Conservation (phyloP, 1,139 yeast species). For the Candida tunisiensis region DNA sequence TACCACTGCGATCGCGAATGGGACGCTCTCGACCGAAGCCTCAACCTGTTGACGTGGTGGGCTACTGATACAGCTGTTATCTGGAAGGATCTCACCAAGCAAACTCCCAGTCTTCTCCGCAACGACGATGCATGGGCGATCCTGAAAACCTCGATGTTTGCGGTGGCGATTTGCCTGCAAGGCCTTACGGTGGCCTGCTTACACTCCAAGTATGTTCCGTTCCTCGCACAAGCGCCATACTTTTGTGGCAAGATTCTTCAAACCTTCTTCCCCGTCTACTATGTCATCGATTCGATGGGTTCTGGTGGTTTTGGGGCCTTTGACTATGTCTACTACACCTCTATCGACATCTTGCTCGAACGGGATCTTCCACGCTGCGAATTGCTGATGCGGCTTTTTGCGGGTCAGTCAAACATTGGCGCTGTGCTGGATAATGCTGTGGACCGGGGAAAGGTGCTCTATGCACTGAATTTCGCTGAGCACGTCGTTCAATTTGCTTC, state of each 20-base stretch:
- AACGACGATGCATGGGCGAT: conserved; percentile 10
- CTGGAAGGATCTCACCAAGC: conserved; percentile 3
- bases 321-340: conserved; percentile 42
- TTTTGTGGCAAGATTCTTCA: conserved; percentile 26
- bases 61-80: conserved; percentile 3
- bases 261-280: conserved; percentile 35
- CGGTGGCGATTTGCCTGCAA: conserved; percentile 36
- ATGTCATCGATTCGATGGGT: conserved; percentile 42
- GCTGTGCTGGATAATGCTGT: conserved; percentile 21
- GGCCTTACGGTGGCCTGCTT: conserved; percentile 29
- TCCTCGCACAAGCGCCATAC: too few species aligned
- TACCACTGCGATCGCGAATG: conserved; percentile 4
- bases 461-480: conserved; percentile 29
- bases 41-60: conserved; percentile 2
- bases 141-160: conserved; percentile 31
- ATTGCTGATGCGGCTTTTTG: conserved; percentile 26
- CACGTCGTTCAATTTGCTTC: conserved; percentile 20
- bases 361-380: conserved; percentile 6
- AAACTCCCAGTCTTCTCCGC: not conserved
- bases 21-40: conserved; percentile 2
- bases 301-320: conserved; percentile 56
- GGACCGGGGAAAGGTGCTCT: conserved; percentile 34
- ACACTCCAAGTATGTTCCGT: conserved; percentile 4
- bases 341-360: conserved; percentile 30
- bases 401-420: conserved; percentile 23